Base-by-base conservation (phyloP, 192 early-diverging fungal species). In the Coemansia sp. region DNA sequence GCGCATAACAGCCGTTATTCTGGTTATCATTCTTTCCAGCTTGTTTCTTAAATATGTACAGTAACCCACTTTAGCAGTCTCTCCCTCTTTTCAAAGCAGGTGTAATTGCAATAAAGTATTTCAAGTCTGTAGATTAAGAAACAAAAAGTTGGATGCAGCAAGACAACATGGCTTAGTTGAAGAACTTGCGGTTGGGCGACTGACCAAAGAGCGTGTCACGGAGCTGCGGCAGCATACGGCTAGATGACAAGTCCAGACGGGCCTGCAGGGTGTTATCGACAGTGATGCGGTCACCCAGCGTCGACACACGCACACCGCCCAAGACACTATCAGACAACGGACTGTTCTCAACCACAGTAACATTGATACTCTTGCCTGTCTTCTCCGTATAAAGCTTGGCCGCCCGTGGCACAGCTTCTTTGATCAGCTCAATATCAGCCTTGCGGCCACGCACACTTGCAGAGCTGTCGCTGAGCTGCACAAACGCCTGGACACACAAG, bases 221-320 rank as follows among this genome's bases (percentile, higher is more conserved):
- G 72, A 98, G 88, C 66, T 94, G 90, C 29, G 97, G 97, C 61
- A 99, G 89, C 93, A 96, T 91, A 65, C 83, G 74, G 66, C 98
- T 92, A 53, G 87, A 84, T 27, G 90, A 83, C 62, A 97, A 84
- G 10, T 88, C 89, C 64, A 99, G 77, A 41, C 97, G 87, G n/a
- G 90, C 85, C 75, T 93, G 93, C 59, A 96, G 83, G 23, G 96
- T 96, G 83, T 98, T 99, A 73, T 89, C 84, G 49, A 94, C 86
- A 35, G 83, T 83, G 69, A 96, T 95, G 41, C 89, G 85, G 49
- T 92, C 93, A 48, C 89, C 84, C 58, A 87, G 72, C 19, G 87
- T 88, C 54, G 86, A 82, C 14, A 96, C 81, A 27, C 94, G 87
- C 35, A 98, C 90, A 54, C 97, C 97, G 62, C 97, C 97, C 65